Evolutionary conservation across 2,329 filamentous ascomycete genomes (phyloP).

Genomic region (Corynespora cassiicola): DNA sequence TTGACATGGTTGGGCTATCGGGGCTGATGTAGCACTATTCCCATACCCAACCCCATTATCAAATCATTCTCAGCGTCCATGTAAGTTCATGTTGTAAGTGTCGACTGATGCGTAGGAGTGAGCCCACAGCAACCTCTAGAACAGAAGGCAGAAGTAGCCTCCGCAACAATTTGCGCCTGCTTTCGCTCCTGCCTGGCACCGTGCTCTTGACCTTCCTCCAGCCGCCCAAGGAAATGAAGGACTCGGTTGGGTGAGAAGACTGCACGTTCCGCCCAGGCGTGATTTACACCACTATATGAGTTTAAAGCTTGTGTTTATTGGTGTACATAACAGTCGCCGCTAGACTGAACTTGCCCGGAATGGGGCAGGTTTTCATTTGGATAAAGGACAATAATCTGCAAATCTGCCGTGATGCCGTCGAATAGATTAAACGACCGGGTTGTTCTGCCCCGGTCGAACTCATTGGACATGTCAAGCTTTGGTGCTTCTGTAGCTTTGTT

Average conservation of each 20-base stretch:
- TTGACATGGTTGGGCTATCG: constrained; percentile 1
- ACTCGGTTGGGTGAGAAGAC: constrained; percentile 7
- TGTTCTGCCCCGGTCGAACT: background rate
- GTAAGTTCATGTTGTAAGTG: background rate
- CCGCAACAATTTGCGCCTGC: too few species aligned
- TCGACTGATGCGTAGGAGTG: constrained; percentile 1
- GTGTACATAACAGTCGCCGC: constrained; percentile 1
- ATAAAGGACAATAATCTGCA: constrained; percentile 12
- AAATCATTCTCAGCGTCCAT: background rate
- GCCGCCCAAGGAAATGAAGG: background rate
- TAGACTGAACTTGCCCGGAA: constrained; percentile 1
- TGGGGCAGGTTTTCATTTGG: constrained; percentile 12
- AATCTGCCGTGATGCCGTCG: constrained; percentile 17
- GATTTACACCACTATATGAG: constrained; percentile 14
- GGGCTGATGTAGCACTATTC: constrained; percentile 1
- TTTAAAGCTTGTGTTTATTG: constrained; percentile 2
- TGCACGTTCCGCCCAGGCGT: constrained; percentile 2
- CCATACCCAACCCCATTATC: background rate
- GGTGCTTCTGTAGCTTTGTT: background rate
- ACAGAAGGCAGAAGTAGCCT: too few species aligned
- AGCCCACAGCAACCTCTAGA: too few species aligned
- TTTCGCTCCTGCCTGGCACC: too few species aligned
- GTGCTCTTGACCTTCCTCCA: background rate
- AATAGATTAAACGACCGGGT: constrained; percentile 3
- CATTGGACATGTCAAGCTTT: background rate